Conservation (phyloP, 495 filamentous ascomycete species). For the Penicillium roqueforti region DNA sequence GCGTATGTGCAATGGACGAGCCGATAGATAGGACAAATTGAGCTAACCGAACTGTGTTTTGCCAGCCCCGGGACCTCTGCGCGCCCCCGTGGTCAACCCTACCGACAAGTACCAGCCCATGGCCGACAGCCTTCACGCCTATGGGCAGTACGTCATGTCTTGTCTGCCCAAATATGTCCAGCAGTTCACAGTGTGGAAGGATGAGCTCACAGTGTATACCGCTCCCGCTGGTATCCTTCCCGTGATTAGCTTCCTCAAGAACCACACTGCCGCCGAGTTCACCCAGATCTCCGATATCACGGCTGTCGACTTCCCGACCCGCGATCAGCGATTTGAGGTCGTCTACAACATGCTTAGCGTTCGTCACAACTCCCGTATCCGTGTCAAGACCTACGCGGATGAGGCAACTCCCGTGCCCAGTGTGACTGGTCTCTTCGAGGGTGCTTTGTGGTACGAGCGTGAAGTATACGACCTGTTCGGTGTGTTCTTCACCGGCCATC, state of each 20-base stretch:
- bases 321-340: slow-evolving; percentile 91
- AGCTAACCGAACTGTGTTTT: slow-evolving; percentile 16
- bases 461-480: slow-evolving; percentile 98
- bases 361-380: slow-evolving; percentile 91
- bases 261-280: slow-evolving; percentile 95
- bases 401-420: slow-evolving; percentile 93
- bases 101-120: slow-evolving; percentile 86
- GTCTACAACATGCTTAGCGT: slow-evolving; percentile 97
- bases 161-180: slow-evolving; percentile 97
- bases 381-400: slow-evolving; percentile 98
- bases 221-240: slow-evolving; percentile 81
- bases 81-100: slow-evolving; percentile 82
- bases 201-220: slow-evolving; percentile 93
- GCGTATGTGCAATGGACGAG: slow-evolving; percentile 43
- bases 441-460: slow-evolving; percentile 98
- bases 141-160: slow-evolving; percentile 94
- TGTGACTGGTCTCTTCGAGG: slow-evolving; percentile 80
- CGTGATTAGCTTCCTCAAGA: slow-evolving; percentile 92
- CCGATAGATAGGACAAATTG: slow-evolving; percentile 6
- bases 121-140: slow-evolving; percentile 79
- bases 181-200: slow-evolving; percentile 99
- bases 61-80: slow-evolving; percentile 57
- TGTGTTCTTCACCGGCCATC: slow-evolving; percentile 93
- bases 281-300: slow-evolving; percentile 91
- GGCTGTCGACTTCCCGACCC: slow-evolving; percentile 90